A percentile compares a stretch with the other conserved stretches of the same genome.
These are phyloP conservation scores for Venturiaceae sp. DNA, from an alignment of 2,329 filamentous ascomycete genomes.

Conservation along the genomic window DNA sequence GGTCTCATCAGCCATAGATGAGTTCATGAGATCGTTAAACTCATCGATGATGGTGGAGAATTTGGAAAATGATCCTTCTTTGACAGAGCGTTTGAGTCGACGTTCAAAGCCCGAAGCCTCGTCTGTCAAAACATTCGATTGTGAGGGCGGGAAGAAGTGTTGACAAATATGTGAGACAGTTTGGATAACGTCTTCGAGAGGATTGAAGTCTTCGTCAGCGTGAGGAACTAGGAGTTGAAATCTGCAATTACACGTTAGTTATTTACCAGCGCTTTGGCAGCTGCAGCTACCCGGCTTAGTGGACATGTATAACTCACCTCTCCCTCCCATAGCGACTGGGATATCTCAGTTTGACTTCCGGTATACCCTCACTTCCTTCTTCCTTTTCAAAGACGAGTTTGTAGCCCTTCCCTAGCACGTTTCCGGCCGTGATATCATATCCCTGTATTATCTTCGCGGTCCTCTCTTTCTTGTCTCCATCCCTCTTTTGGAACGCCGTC, in stretches of 20 bases:
- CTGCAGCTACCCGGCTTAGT: background rate
- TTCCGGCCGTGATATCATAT: background rate
- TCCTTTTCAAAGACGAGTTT: background rate
- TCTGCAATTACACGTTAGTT: conserved; percentile 21
- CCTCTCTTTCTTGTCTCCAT: background rate
- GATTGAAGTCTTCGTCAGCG: conserved; percentile 59
- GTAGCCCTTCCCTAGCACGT: background rate
- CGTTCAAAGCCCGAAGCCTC: conserved; percentile 66
- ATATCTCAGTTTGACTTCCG: conserved; percentile 1
- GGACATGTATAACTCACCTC: background rate
- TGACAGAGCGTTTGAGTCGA: conserved; percentile 64
- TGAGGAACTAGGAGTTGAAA: conserved; percentile 71
- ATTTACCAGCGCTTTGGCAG: background rate
- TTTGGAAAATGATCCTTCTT: conserved; percentile 53
- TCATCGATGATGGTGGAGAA: conserved; percentile 65
- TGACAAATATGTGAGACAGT: conserved; percentile 51
- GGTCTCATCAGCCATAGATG: conserved; percentile 58
- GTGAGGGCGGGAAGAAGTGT: conserved; percentile 64
- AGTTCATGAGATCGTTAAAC: conserved; percentile 65
- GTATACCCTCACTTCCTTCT: background rate
- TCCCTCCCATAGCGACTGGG: background rate
- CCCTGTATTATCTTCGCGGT: background rate
- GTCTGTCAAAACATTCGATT: conserved; percentile 56
- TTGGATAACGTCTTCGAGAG: conserved; percentile 51
- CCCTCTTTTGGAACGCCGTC: background rate